phyloP scores from a whole-genome alignment of 257 asterid species.

The Ehretia macrophylla region DNA sequence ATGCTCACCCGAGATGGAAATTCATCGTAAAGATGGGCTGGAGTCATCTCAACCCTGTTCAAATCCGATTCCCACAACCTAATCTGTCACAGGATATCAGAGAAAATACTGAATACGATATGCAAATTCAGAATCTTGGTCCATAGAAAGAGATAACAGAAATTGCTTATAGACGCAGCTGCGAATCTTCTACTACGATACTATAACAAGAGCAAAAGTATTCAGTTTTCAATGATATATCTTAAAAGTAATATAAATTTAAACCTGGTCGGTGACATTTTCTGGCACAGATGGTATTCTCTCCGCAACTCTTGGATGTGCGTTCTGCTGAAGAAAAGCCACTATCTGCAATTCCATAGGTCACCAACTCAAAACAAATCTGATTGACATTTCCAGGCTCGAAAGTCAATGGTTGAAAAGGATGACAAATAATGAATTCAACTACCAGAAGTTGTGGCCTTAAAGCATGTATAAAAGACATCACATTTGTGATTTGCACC shows the following conservation, averaged over 20 bases:
- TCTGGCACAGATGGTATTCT: constrained; percentile 86
- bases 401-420: not conserved
- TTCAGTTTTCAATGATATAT: not conserved
- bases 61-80: constrained; percentile 94
- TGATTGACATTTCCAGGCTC: not conserved
- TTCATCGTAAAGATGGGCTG: constrained; percentile 71
- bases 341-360: constrained; percentile 63
- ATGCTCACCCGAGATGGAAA: constrained; percentile 73
- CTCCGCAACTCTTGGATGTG: constrained; percentile 93
- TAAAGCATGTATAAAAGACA: no score
- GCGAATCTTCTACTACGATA: no score
- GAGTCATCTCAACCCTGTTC: constrained; percentile 75
- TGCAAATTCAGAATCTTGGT: not conserved
- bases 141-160: not conserved
- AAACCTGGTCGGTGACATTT: constrained; percentile 94
- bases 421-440: not conserved
- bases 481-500: no score
- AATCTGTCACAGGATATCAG: constrained; percentile 40
- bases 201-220: not conserved
- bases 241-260: not conserved
- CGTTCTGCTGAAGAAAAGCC: constrained; percentile 92
- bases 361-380: not conserved
- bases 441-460: no score
- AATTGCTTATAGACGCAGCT: no score
- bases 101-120: not conserved